A percentile compares a stretch with the other conserved stretches of the same genome.
These are phyloP conservation scores for Jimgerdemannia flammicorona DNA, from an alignment of 192 early-diverging fungal species.

Conservation along the genomic window DNA sequence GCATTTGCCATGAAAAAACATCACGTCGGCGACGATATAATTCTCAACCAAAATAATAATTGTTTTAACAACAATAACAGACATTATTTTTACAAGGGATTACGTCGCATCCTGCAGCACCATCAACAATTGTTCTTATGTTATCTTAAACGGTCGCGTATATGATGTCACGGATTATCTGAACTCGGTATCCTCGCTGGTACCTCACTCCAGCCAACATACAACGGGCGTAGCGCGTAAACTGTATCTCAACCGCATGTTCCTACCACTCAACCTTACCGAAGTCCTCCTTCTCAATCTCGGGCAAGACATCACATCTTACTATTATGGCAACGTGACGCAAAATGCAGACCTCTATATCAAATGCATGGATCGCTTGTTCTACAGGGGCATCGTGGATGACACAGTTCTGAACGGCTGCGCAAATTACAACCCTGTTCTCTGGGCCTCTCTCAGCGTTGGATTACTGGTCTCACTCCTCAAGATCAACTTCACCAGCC, in stretches of 20 bases:
- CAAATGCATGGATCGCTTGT: constrained; percentile 20
- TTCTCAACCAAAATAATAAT: no score
- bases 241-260: constrained; percentile 28
- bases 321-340: constrained; percentile 23
- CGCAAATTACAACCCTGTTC: constrained; percentile 24
- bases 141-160: constrained; percentile 26
- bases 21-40: no score
- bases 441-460: constrained; percentile 33
- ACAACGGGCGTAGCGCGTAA: constrained; percentile 25
- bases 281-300: constrained; percentile 27
- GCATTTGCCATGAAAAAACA: no score
- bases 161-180: constrained; percentile 37
- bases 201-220: neutral
- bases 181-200: neutral
- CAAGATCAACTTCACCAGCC: constrained; percentile 34
- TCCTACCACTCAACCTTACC: constrained; percentile 24
- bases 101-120: constrained; percentile 14
- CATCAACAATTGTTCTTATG: constrained; percentile 13
- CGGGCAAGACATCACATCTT: constrained; percentile 26
- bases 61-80: constrained; percentile 1
- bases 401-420: constrained; percentile 16
- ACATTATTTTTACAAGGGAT: constrained; percentile 14
- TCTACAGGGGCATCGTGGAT: constrained; percentile 21
- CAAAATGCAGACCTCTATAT: constrained; percentile 8
- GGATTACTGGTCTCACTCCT: constrained; percentile 27